Evolutionary conservation across 2,329 filamentous ascomycete species (phyloP), one percentile per base, ranked within the genome.

Genomic region (Aureobasidium sp.): DNA sequence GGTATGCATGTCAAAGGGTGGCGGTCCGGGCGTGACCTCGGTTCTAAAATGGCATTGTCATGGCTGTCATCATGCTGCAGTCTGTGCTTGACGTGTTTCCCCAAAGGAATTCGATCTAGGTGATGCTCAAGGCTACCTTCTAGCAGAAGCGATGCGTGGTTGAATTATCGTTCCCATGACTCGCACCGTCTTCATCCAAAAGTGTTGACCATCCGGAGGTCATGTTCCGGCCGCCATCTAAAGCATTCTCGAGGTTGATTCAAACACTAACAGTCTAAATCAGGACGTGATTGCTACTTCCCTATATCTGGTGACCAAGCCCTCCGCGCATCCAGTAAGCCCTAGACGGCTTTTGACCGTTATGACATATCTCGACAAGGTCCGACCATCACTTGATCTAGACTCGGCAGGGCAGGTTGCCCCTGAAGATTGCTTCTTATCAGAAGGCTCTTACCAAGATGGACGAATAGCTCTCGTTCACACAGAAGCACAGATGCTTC

Each of bases 271-370:
- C 29, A 39, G n/a, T 5, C 22, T 35, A 17, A 34, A 56, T 27
- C 64, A 93, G 86, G 84, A 93, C 66, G 79, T 86, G 49, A 95
- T 89, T 27, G 88, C 90, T 29, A 88, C 88, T 14, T 77, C 82
- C 1, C 70, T 97, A 48, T 97, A 89, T 72, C 77, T 95, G 48
- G 80, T 83, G 21, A 81, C 89, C 25, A 97, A 97, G 71, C 78
- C 93, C 54, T 89, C 90, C 21, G 80, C 88, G 3, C 77, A 81
- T 45, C 85, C 90, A 1, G 82, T 85, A 55, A 85, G 86, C 11
- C 81, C 88, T 0, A 83, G 90, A 59, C 90, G 90, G 59, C 74
- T 96, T 34, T 78, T 90, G 55, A 93, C 90, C 65, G 85, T 91
- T 56, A 95, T 94, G 70, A 79, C 82, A 34, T 95, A 91, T 68